Conservation (phyloP, 2,329 filamentous ascomycete genomes). For the Fusarium compactum region DNA sequence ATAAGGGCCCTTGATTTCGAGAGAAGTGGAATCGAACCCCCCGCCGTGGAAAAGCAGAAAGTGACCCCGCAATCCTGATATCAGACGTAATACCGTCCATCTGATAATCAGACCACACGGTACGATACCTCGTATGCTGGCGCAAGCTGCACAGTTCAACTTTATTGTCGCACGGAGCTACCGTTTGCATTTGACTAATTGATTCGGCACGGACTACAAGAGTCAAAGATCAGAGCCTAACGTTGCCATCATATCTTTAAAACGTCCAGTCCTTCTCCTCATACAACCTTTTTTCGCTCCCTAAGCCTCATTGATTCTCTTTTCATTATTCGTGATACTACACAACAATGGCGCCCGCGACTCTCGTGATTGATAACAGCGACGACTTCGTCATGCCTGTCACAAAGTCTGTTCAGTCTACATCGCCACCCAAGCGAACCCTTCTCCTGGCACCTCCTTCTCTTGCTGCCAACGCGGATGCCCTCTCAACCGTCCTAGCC, state of each 20-base stretch:
- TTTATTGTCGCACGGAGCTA: slow-evolving; percentile 15
- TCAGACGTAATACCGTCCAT: slow-evolving; percentile 41
- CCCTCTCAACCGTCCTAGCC: slow-evolving; percentile 77
- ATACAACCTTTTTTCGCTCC: background rate
- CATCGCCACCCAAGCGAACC: slow-evolving; percentile 64
- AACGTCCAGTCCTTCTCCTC: slow-evolving; percentile 23
- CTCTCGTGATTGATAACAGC: slow-evolving; percentile 67
- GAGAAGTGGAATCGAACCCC: slow-evolving; percentile 32
- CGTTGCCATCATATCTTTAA: slow-evolving; percentile 35
- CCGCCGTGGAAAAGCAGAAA: slow-evolving; percentile 46
- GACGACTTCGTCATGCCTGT: slow-evolving; percentile 61
- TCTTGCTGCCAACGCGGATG: slow-evolving; percentile 85
- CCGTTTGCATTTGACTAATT: slow-evolving; percentile 47
- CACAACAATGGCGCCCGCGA: slow-evolving; percentile 62
- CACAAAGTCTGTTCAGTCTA: slow-evolving; percentile 39
- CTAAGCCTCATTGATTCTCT: slow-evolving; percentile 7
- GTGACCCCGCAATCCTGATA: slow-evolving; percentile 47
- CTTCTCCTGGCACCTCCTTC: slow-evolving; percentile 92
- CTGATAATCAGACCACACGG: slow-evolving; percentile 29
- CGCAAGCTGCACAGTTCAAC: slow-evolving; percentile 35
- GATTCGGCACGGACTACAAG: slow-evolving; percentile 24
- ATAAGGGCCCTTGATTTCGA: slow-evolving; percentile 36
- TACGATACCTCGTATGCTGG: background rate
- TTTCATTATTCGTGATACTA: slow-evolving; percentile 3
- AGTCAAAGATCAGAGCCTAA: slow-evolving; percentile 42